Percentiles rank a stretch among this genome's conserved stretches.
Evolutionary conservation across 2,329 filamentous ascomycete species (phyloP).

Genomic region (Botrytis medusae): DNA sequence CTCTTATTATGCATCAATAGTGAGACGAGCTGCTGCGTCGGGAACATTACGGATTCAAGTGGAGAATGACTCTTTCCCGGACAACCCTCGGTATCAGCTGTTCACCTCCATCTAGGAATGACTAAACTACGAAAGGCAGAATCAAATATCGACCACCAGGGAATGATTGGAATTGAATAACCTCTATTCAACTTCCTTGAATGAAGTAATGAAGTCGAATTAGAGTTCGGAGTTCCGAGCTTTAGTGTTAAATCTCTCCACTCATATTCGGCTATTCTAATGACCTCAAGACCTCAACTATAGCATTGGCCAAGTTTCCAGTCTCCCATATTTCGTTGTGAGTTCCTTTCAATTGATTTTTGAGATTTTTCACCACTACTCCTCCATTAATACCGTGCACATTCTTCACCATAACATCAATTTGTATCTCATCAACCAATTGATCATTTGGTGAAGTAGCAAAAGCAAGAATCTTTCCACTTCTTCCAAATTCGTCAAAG

Average conservation of each 20-base stretch:
- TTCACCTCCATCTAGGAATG: not conserved
- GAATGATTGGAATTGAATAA: not conserved
- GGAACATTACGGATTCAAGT: not conserved
- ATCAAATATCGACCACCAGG: not conserved
- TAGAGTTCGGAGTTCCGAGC: not conserved
- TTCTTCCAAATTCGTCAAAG: slow-evolving; percentile 16
- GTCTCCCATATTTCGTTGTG: slow-evolving; percentile 15
- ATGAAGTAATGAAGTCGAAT: not conserved
- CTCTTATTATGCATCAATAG: not conserved
- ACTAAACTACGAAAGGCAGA: no score
- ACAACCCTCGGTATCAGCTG: not conserved
- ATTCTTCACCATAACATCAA: slow-evolving; percentile 30
- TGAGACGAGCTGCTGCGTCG: not conserved
- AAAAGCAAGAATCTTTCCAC: slow-evolving; percentile 26
- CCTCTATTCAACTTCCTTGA: not conserved
- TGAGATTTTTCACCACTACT: slow-evolving; percentile 10
- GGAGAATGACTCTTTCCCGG: not conserved
- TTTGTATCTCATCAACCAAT: slow-evolving; percentile 33
- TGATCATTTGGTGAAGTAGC: slow-evolving; percentile 47
- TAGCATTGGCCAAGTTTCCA: slow-evolving; percentile 7
- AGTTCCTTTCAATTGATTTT: not conserved
- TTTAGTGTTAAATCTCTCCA: not conserved
- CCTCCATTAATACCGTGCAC: not conserved
- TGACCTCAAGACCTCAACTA: not conserved
- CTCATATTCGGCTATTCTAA: not conserved